Percentiles rank a stretch among this genome's conserved stretches.
These are phyloP conservation scores for Colletotrichum tabaci DNA, from an alignment of 2,329 filamentous ascomycete species.

Conservation along the genomic window DNA sequence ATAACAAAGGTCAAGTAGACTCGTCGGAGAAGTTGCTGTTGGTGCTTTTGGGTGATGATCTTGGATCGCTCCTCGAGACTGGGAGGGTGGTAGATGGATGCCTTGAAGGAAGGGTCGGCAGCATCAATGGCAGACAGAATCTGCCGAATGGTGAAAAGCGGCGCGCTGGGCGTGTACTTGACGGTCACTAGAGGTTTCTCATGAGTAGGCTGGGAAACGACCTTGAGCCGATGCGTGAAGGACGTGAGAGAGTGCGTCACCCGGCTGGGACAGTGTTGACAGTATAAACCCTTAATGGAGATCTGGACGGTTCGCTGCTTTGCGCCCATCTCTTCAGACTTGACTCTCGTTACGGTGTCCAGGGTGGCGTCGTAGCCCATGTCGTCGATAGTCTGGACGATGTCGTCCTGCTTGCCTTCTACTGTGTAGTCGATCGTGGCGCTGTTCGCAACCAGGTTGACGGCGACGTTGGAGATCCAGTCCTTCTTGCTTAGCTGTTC, in stretches of 20 bases:
- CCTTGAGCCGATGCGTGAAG: conserved; percentile 65
- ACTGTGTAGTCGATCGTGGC: conserved; percentile 66
- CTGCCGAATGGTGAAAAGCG: conserved; percentile 80
- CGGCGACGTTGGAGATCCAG: conserved; percentile 66
- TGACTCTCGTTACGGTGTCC: conserved; percentile 57
- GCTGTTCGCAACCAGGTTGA: conserved; percentile 73
- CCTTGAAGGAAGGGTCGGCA: conserved; percentile 75
- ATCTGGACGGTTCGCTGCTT: conserved; percentile 74
- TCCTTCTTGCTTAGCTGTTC: conserved; percentile 69
- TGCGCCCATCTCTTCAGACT: conserved; percentile 43
- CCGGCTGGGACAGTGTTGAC: conserved; percentile 76
- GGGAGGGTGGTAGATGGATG: conserved; percentile 83
- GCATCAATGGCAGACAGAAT: conserved; percentile 79
- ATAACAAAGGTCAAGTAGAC: conserved; percentile 77
- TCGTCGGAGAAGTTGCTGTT: conserved; percentile 77
- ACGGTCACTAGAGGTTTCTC: conserved; percentile 79
- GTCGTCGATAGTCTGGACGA: conserved; percentile 60
- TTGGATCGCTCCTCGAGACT: conserved; percentile 87
- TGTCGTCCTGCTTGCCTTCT: conserved; percentile 40
- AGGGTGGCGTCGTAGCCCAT: conserved; percentile 73
- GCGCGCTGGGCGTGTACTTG: conserved; percentile 77
- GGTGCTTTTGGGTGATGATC: conserved; percentile 79
- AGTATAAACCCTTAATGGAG: conserved; percentile 80
- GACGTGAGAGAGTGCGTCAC: conserved; percentile 68
- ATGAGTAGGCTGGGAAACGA: conserved; percentile 70